Evolutionary conservation across 148 eudicot species (phyloP), one percentile per base, ranked within the genome.

Genomic region (Fagopyrum esculentum): DNA sequence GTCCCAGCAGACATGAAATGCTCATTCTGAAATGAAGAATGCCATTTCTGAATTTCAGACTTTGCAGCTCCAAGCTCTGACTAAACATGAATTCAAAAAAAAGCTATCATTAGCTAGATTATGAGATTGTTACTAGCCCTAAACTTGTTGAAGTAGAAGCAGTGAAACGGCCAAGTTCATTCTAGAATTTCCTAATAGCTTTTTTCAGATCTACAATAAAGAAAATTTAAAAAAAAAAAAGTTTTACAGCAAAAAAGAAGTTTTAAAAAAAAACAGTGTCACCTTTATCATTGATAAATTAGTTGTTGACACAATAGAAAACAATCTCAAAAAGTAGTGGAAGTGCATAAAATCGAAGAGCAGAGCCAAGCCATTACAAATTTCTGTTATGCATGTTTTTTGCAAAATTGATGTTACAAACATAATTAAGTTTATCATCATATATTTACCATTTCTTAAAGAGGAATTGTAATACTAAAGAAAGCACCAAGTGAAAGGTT

Each of bases 41-140:
- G 92, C 99, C 99, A 95, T 78, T 87, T 87, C 82, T 92, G 94
- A 80, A 95, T 86, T 83, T 92, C 98, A 35, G 94, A 84, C 80
- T 90, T 90, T 59, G 94, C 88, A 75, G 82, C 89, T 87, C 88
- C 94, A 79, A 95, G 98, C 77, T 92, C 97, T 26, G 74, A 63
- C 99, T 96, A 81, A 74, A 43, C 80, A 75, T 45, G 40, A 79
- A 30, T 4, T 6, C 43, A 63, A 13, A 0, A 2, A 66, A 66
- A 43, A 40, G 17, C 13, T 35, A 3, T 66, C 4, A 15, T 22
- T 40, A 66, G 6, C 47, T 4, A 13, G 19, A 13, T 45, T 2
- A 13, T 12, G 5, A 63, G n/a, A 29, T 10, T 29, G 16, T 29
- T 63, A 63, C 13, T 0, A 17, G 63, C 22, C 44, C 9, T 49